Percentiles rank a stretch among this genome's conserved stretches.
phyloP scores from a whole-genome alignment of 495 filamentous ascomycete genomes.

The Penicillium goetzii region DNA sequence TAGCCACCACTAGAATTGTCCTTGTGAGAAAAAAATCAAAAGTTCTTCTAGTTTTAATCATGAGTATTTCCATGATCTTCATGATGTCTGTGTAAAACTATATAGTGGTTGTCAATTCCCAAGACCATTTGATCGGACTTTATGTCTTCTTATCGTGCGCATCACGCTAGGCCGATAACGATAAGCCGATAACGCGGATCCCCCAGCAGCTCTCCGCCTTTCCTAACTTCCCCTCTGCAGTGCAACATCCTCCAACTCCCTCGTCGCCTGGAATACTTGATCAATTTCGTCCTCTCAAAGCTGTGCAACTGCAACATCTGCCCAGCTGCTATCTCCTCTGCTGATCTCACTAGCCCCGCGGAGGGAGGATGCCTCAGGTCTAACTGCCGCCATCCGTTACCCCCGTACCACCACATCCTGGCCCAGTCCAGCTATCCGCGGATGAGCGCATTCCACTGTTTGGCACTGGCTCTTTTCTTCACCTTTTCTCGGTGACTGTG shows the following conservation, averaged over 20 bases:
- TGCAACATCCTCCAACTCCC: conserved; percentile 10
- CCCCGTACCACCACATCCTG: conserved; percentile 19
- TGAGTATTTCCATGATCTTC: no score
- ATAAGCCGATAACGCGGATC: conserved; percentile 17
- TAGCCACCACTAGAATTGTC: conserved; percentile 15
- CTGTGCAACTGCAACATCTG: not conserved
- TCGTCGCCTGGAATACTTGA: not conserved
- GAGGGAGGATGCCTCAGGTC: conserved; percentile 11
- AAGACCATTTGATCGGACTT: not conserved
- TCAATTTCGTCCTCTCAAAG: not conserved
- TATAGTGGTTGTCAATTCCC: not conserved
- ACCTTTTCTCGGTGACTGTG: conserved; percentile 7
- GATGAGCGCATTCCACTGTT: conserved; percentile 22
- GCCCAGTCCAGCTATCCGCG: conserved; percentile 20
- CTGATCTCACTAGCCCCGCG: conserved; percentile 5
- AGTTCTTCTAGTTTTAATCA: not conserved
- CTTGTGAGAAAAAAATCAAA: not conserved
- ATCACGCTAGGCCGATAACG: conserved; percentile 12
- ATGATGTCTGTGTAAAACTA: not conserved
- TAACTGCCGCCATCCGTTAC: conserved; percentile 22
- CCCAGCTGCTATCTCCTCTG: not conserved
- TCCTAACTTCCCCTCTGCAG: conserved; percentile 10
- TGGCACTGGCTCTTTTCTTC: conserved; percentile 7
- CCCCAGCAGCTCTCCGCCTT: conserved; percentile 17
- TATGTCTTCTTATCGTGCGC: not conserved